Evolutionary conservation across 192 early-diverging fungal species (phyloP).

Genomic region (Spinellus fusiger): DNA sequence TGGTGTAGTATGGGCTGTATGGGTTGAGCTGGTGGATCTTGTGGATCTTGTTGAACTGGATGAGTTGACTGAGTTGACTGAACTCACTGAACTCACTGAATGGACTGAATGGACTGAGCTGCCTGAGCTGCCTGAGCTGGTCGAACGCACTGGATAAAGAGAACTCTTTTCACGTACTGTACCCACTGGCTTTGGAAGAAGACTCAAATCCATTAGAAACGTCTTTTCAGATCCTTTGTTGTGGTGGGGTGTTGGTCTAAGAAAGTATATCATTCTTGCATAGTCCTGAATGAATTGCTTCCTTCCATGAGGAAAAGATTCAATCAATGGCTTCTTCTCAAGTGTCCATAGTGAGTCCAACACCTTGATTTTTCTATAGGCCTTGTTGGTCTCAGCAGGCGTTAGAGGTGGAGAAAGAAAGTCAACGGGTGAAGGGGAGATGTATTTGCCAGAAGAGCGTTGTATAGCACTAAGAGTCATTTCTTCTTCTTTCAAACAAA

Average conservation of each 20-base stretch:
- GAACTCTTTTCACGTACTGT: no score
- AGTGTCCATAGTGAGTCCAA: not conserved
- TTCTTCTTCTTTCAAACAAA: not conserved
- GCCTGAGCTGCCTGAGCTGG: no score
- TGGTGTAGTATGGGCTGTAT: no score
- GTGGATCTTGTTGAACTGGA: no score
- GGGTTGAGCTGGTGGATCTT: no score
- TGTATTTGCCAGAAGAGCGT: no score
- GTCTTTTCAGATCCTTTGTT: not conserved
- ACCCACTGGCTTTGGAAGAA: not conserved
- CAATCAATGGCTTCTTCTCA: not conserved
- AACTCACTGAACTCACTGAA: no score
- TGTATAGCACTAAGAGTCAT: not conserved
- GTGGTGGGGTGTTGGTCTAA: not conserved
- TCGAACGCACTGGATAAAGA: no score
- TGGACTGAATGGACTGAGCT: no score
- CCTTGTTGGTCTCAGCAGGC: slow-evolving; percentile 5
- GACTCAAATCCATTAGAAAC: slow-evolving; percentile 6
- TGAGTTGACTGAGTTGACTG: no score
- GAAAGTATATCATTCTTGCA: slow-evolving; percentile 5
- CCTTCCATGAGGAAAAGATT: not conserved
- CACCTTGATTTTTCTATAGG: no score
- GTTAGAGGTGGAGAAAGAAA: slow-evolving; percentile 16
- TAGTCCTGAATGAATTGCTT: slow-evolving; percentile 14
- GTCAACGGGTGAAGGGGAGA: no score